These are phyloP conservation scores for Verticillium nonalfalfae DNA, from an alignment of 2,329 filamentous ascomycete species.

Conservation along the genomic window DNA sequence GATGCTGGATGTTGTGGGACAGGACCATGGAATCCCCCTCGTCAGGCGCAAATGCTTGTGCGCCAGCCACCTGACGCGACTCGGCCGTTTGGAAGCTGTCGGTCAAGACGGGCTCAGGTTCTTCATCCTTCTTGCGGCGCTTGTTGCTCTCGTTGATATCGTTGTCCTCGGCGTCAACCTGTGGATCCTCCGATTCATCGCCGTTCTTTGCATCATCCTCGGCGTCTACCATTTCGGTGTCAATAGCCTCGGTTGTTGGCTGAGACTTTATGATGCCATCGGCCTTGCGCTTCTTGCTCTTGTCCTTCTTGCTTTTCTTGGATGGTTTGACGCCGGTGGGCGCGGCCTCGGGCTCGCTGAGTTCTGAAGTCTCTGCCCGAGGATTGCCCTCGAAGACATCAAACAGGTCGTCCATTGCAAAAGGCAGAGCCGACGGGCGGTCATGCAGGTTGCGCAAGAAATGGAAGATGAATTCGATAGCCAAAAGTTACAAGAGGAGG, in stretches of 20 bases:
- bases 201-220: conserved; percentile 31
- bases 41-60: conserved; percentile 58
- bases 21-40: conserved; percentile 71
- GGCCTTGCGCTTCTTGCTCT: conserved; percentile 79
- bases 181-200: conserved; percentile 21
- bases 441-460: neutral
- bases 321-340: conserved; percentile 28
- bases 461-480: neutral
- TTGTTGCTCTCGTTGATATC: conserved; percentile 46
- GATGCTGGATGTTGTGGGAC: conserved; percentile 97
- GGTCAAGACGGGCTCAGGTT: conserved; percentile 72
- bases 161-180: conserved; percentile 21
- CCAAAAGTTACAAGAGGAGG: neutral
- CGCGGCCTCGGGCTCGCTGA: conserved; percentile 35
- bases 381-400: conserved; percentile 71
- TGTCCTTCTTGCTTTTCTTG: conserved; percentile 51
- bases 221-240: conserved; percentile 37
- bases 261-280: conserved; percentile 65
- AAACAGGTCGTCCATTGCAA: conserved; percentile 69
- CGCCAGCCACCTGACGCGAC: conserved; percentile 80
- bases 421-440: neutral
- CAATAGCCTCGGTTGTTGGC: conserved; percentile 24
- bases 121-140: conserved; percentile 55
- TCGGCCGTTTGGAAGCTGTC: conserved; percentile 94
- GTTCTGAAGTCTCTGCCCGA: conserved; percentile 28